A percentile compares a stretch with the other conserved stretches of the same genome.
These are phyloP conservation scores for Saksenaea oblongispora DNA, from an alignment of 371 early-diverging fungal genomes.

Conservation along the genomic window DNA sequence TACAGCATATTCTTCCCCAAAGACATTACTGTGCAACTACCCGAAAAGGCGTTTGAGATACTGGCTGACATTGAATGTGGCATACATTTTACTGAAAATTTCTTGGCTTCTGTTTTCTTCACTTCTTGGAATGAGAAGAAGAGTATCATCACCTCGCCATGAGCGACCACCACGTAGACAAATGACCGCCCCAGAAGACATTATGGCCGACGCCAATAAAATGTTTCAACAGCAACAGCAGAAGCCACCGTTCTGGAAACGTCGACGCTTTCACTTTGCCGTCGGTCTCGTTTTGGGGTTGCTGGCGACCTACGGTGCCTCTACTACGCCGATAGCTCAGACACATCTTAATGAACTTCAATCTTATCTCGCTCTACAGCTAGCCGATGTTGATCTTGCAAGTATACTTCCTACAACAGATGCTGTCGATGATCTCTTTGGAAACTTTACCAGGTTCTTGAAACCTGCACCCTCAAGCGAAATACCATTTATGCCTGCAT, in stretches of 20 bases:
- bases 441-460: conserved; percentile 56
- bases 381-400: conserved; percentile 61
- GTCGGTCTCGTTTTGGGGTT: conserved; percentile 30
- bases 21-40: background rate
- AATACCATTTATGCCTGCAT: conserved; percentile 45
- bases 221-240: conserved; percentile 5
- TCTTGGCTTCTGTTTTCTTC: background rate
- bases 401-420: conserved; percentile 65
- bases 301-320: conserved; percentile 25
- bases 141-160: background rate
- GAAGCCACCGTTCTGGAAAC: conserved; percentile 20
- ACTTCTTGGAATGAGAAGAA: conserved; percentile 2
- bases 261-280: conserved; percentile 27
- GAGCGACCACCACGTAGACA: background rate
- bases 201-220: conserved; percentile 20
- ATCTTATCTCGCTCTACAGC: conserved; percentile 27
- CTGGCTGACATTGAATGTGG: background rate
- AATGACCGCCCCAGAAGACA: conserved; percentile 24
- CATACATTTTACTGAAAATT: background rate
- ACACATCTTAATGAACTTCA: conserved; percentile 30
- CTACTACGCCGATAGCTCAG: conserved; percentile 31
- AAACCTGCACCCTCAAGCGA: conserved; percentile 44
- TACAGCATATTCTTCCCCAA: background rate
- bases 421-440: conserved; percentile 64
- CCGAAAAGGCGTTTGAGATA: background rate